Evolutionary conservation across 192 early-diverging fungal species (phyloP).

Genomic region (Pilaira anomala): DNA sequence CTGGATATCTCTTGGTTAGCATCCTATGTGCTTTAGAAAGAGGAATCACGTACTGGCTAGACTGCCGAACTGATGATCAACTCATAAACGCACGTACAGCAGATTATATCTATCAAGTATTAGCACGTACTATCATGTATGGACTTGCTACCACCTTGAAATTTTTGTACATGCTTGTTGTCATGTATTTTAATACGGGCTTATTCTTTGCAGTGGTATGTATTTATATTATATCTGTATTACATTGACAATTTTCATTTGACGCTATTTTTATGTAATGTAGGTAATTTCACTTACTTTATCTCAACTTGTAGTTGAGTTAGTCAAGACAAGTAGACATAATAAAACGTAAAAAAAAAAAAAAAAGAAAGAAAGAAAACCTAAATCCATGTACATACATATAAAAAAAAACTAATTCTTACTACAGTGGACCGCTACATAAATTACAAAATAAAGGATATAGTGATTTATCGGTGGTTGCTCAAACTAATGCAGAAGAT

Average conservation of each 20-base stretch:
- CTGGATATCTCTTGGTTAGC: constrained; percentile 19
- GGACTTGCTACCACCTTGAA: constrained; percentile 29
- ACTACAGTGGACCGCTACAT: background rate
- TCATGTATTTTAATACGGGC: constrained; percentile 42
- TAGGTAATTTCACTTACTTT: constrained; percentile 19
- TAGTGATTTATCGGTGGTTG: background rate
- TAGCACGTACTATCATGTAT: constrained; percentile 13
- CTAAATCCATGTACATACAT: no score
- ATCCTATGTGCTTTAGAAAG: constrained; percentile 25
- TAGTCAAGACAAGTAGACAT: background rate
- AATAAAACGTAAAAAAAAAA: background rate
- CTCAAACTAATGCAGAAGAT: background rate
- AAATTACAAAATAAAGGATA: background rate
- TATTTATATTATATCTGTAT: background rate
- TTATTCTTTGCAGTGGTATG: constrained; percentile 33
- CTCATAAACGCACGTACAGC: no score
- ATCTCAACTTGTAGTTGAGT: constrained; percentile 19
- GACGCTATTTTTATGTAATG: background rate
- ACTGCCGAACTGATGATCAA: no score
- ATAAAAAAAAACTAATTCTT: background rate
- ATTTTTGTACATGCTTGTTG: constrained; percentile 37
- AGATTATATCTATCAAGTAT: background rate
- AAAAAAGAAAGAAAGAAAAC: no score
- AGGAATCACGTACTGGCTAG: constrained; percentile 12
- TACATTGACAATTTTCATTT: no score